Conservation (phyloP, 2,329 filamentous ascomycete species). For the Fusarium praegraminearum region DNA sequence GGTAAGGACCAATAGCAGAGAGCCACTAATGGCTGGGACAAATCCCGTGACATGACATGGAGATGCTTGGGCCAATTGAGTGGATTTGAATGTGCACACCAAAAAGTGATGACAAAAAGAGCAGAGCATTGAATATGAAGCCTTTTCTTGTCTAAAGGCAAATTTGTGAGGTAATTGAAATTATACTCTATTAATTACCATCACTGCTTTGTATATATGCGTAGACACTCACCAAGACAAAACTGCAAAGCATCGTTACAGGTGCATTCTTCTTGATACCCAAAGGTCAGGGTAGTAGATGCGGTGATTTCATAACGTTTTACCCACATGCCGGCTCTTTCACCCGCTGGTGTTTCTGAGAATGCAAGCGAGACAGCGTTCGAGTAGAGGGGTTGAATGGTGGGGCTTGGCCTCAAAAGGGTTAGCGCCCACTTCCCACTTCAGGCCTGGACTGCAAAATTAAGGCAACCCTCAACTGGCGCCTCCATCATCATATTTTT, state of each 20-base stretch:
- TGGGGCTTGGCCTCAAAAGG: conserved; percentile 40
- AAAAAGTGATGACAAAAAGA: conserved; percentile 20
- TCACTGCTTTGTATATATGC: background rate
- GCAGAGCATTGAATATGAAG: background rate
- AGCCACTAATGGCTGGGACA: conserved; percentile 23
- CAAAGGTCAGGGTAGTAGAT: background rate
- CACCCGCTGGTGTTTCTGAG: conserved; percentile 14
- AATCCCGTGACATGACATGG: conserved; percentile 44
- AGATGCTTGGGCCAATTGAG: conserved; percentile 20
- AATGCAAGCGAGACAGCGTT: conserved; percentile 42
- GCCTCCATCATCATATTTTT: conserved; percentile 54
- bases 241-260: background rate
- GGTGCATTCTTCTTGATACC: background rate
- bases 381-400: conserved; percentile 32
- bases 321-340: conserved; percentile 4
- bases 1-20: conserved; percentile 25
- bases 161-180: background rate
- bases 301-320: conserved; percentile 8
- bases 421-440: conserved; percentile 60
- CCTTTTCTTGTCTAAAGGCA: background rate
- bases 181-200: background rate
- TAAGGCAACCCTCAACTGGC: conserved; percentile 58
- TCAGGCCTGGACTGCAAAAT: conserved; percentile 57
- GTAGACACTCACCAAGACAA: background rate
- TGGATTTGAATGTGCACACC: conserved; percentile 22